Percentiles rank a stretch among this genome's conserved stretches.
These are phyloP conservation scores for Benincasa hispida DNA, from an alignment of 306 rosid species.

Conservation along the genomic window DNA sequence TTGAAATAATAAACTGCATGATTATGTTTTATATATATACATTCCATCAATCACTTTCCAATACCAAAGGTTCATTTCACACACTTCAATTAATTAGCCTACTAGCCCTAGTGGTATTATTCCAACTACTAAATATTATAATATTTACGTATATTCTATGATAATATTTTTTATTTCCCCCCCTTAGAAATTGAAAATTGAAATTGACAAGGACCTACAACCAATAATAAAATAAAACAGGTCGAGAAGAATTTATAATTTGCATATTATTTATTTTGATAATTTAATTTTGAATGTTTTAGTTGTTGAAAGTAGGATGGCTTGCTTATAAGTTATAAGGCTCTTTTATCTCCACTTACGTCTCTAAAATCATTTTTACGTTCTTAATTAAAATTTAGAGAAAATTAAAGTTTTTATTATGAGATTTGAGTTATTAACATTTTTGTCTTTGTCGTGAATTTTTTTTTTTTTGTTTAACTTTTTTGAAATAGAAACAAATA, in stretches of 20 bases:
- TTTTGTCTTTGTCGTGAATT: no score
- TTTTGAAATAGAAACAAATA: no score
- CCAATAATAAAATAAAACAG: not conserved
- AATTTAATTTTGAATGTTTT: not conserved
- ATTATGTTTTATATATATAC: not conserved
- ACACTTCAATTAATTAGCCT: conserved; percentile 6
- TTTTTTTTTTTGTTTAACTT: no score
- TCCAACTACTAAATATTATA: not conserved
- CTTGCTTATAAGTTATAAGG: no score
- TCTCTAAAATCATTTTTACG: no score
- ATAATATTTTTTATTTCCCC: not conserved
- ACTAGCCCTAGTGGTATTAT: conserved; percentile 8
- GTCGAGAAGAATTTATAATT: not conserved
- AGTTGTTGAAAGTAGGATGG: no score
- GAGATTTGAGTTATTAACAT: no score
- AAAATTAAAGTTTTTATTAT: no score
- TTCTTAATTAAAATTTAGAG: no score
- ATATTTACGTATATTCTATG: not conserved
- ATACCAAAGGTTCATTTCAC: not conserved
- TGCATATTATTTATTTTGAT: not conserved
- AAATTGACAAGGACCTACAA: not conserved
- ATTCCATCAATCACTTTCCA: not conserved
- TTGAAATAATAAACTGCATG: not conserved
- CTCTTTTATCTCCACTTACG: no score
- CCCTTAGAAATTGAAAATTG: not conserved